phyloP scores from a whole-genome alignment of 2,329 filamentous ascomycete genomes.

The Seiridium unicorne region DNA sequence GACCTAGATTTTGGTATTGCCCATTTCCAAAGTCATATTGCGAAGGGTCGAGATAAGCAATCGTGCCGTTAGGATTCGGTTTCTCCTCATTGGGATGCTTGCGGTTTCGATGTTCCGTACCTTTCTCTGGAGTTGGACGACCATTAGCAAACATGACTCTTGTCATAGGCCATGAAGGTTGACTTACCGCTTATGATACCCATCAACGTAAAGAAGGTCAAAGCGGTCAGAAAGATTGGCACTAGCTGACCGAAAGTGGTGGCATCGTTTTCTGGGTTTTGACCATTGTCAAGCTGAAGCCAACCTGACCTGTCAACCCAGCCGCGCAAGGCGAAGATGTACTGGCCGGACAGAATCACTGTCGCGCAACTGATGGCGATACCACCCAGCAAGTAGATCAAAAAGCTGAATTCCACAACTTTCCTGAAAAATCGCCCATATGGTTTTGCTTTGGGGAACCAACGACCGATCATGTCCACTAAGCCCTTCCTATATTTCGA shows the following conservation, averaged over 20 bases:
- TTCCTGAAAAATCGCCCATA: slow-evolving; percentile 7
- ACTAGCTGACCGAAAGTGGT: slow-evolving; percentile 33
- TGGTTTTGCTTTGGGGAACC: not conserved
- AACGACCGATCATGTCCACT: not conserved
- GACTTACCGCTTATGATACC: slow-evolving; percentile 26
- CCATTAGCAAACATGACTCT: too few species aligned
- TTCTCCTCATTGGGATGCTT: too few species aligned
- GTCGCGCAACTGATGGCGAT: slow-evolving; percentile 20
- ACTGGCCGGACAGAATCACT: slow-evolving; percentile 16
- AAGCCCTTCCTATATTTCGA: slow-evolving; percentile 12
- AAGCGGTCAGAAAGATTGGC: slow-evolving; percentile 27
- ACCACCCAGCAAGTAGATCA: slow-evolving; percentile 20
- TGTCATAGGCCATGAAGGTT: too few species aligned
- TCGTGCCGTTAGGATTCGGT: too few species aligned
- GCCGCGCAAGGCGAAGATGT: slow-evolving; percentile 24
- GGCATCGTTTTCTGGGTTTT: slow-evolving; percentile 29
- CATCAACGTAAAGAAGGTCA: slow-evolving; percentile 28
- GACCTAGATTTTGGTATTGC: too few species aligned
- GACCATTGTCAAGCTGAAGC: slow-evolving; percentile 14
- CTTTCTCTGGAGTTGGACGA: too few species aligned
- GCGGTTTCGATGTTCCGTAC: too few species aligned
- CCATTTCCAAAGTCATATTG: too few species aligned
- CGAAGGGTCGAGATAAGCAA: too few species aligned
- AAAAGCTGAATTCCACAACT: slow-evolving; percentile 12
- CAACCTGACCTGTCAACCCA: slow-evolving; percentile 25